A percentile compares a stretch with the other conserved stretches of the same genome.
phyloP scores from a whole-genome alignment of 2,329 filamentous ascomycete species.

The Didymella keratinophila region DNA sequence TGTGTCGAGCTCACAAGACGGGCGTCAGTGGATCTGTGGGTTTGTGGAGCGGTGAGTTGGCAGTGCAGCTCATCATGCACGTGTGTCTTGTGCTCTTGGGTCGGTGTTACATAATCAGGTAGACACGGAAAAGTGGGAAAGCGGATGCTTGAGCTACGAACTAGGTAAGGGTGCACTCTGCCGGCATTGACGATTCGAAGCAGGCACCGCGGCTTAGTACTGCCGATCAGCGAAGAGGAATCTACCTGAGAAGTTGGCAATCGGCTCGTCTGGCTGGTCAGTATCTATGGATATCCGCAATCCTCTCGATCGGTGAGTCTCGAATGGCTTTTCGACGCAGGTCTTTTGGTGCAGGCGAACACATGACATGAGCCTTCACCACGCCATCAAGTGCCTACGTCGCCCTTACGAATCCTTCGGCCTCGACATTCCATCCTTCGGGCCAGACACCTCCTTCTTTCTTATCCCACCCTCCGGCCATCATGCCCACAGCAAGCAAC shows the following conservation, averaged over 20 bases:
- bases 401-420: conserved; percentile 57
- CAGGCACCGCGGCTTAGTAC: neutral
- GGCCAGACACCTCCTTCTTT: conserved; percentile 58
- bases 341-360: neutral
- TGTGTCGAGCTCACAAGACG: conserved; percentile 16
- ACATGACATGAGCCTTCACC: neutral
- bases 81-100: conserved; percentile 7
- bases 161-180: neutral
- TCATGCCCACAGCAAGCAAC: conserved; percentile 63
- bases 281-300: neutral
- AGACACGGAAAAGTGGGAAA: conserved; percentile 1
- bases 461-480: conserved; percentile 65
- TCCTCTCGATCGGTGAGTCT: neutral
- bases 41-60: conserved; percentile 14
- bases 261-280: neutral
- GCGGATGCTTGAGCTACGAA: neutral
- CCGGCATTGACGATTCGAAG: neutral
- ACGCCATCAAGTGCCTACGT: conserved; percentile 27
- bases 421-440: conserved; percentile 56
- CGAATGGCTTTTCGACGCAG: neutral
- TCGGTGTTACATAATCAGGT: conserved; percentile 3
- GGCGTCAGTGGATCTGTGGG: conserved; percentile 7
- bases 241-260: neutral
- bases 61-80: conserved; percentile 10
- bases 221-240: neutral